These are phyloP conservation scores for Monosporozyma unispora DNA, from an alignment of 805 yeast genomes.

Conservation along the genomic window DNA sequence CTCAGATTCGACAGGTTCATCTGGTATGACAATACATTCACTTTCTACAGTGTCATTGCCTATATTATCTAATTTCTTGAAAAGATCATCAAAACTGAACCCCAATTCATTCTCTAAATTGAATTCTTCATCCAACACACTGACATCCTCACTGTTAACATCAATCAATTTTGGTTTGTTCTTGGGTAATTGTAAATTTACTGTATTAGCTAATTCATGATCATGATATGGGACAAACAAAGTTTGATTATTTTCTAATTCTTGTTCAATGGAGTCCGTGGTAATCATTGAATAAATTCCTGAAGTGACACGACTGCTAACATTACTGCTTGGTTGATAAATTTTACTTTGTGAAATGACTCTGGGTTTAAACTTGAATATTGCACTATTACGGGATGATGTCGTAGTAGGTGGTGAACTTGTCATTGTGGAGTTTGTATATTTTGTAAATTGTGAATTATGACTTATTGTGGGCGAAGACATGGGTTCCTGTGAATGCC, in stretches of 20 bases:
- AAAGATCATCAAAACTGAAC: background rate
- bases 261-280: background rate
- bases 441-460: constrained; percentile 22
- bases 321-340: constrained; percentile 4
- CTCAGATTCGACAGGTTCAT: background rate
- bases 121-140: background rate
- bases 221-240: background rate
- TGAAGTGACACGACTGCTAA: background rate
- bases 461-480: constrained; percentile 7
- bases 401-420: constrained; percentile 6
- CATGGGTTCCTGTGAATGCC: constrained; percentile 25
- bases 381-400: background rate
- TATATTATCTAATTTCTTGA: background rate
- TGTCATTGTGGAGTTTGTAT: constrained; percentile 13
- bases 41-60: background rate
- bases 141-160: background rate
- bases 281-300: background rate
- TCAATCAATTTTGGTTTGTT: background rate
- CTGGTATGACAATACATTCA: background rate
- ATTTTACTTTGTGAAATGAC: constrained; percentile 10
- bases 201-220: background rate
- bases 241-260: background rate
- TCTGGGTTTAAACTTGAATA: constrained; percentile 24
- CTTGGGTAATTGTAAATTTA: background rate
- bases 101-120: background rate